These are phyloP conservation scores for Crataegus laevigata DNA, from an alignment of 306 rosid genomes.

Conservation along the genomic window DNA sequence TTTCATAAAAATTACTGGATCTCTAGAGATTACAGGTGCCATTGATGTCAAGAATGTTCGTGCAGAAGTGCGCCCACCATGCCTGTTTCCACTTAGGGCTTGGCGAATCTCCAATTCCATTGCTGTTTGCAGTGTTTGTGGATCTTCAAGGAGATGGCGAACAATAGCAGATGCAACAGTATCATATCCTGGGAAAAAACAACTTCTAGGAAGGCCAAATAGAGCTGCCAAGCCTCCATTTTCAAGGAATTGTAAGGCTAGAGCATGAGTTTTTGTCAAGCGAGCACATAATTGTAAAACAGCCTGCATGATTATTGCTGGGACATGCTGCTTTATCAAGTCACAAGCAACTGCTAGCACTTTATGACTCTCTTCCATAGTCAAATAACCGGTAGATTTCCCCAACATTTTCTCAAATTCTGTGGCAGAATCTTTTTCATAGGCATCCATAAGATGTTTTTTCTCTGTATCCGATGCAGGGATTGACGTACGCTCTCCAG, in stretches of 20 bases:
- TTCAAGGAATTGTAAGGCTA: conserved; percentile 86
- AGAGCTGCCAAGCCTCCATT: conserved; percentile 82
- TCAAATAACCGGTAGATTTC: conserved; percentile 76
- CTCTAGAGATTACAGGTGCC: conserved; percentile 94
- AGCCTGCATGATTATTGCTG: conserved; percentile 96
- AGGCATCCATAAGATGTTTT: conserved; percentile 30
- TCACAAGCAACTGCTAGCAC: conserved; percentile 75
- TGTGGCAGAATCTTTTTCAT: conserved; percentile 39
- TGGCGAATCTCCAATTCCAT: conserved; percentile 96
- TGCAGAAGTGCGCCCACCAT: conserved; percentile 72
- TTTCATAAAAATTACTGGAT: conserved; percentile 90
- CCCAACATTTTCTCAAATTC: conserved; percentile 70
- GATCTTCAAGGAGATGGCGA: conserved; percentile 98
- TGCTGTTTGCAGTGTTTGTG: conserved; percentile 90
- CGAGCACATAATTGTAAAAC: conserved; percentile 91
- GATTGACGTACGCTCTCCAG: conserved; percentile 45
- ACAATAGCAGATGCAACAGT: conserved; percentile 92
- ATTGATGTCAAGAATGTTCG: conserved; percentile 75
- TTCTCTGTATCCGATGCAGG: conserved; percentile 35
- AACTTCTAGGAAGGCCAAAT: conserved; percentile 71
- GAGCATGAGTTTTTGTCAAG: conserved; percentile 77
- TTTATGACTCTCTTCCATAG: conserved; percentile 68
- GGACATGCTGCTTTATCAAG: conserved; percentile 83
- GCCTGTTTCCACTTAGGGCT: conserved; percentile 72
- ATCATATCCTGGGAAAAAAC: conserved; percentile 96